These are phyloP conservation scores for Talaromyces sp. DNA, from an alignment of 2,329 filamentous ascomycete species.

Conservation along the genomic window DNA sequence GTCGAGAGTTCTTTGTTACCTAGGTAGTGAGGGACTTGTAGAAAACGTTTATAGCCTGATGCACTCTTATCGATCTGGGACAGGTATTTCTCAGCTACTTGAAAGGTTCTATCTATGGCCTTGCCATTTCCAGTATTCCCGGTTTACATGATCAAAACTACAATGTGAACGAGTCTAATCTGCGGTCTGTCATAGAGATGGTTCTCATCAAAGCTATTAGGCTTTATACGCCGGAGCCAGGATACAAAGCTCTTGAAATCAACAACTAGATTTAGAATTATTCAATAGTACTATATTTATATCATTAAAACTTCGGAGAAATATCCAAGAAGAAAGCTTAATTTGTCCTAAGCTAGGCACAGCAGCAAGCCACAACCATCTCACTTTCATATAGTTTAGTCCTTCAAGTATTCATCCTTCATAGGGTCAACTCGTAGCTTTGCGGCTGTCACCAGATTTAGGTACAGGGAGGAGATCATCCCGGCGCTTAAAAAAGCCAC, in stretches of 20 bases:
- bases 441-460: slow-evolving; percentile 50
- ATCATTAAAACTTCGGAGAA: not conserved
- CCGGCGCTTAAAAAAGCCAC: slow-evolving; percentile 54
- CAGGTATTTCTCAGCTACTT: not conserved
- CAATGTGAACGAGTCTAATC: too few species aligned
- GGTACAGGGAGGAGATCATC: slow-evolving; percentile 54
- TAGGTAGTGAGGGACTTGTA: not conserved
- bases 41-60: not conserved
- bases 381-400: not conserved
- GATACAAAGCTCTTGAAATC: not conserved
- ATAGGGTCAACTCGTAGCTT: slow-evolving; percentile 53
- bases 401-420: slow-evolving; percentile 32
- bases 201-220: too few species aligned
- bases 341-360: not conserved
- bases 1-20: not conserved
- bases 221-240: too few species aligned
- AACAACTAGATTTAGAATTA: too few species aligned
- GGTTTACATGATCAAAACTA: too few species aligned
- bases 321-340: not conserved
- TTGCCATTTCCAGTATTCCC: not conserved
- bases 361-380: not conserved
- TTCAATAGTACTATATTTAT: not conserved
- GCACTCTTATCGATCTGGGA: not conserved
- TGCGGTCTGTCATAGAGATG: too few species aligned
- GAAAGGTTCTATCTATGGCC: not conserved